Conservation (phyloP, 2,329 filamentous ascomycete genomes). For the Macrophomina phaseolina region DNA sequence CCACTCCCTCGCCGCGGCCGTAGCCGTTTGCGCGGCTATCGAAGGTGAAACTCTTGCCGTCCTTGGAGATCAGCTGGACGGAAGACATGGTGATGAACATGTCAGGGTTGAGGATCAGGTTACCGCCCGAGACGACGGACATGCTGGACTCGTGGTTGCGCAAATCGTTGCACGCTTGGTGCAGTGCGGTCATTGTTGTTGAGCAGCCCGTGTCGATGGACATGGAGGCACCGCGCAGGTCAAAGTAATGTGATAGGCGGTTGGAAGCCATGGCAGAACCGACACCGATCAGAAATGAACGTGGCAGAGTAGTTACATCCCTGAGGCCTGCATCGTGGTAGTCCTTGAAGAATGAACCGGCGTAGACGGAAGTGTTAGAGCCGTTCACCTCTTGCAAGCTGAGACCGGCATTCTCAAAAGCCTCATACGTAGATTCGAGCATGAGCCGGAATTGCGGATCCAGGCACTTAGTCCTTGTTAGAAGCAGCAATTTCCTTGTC, state of each 20-base stretch:
- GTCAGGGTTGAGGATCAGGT: conserved; percentile 35
- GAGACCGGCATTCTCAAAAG: conserved; percentile 46
- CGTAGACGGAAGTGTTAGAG: conserved; percentile 17
- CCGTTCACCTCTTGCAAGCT: conserved; percentile 30
- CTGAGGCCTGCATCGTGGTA: not conserved
- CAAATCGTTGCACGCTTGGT: conserved; percentile 31
- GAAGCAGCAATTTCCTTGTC: too few species aligned
- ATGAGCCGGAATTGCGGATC: conserved; percentile 37
- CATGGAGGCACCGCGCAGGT: conserved; percentile 34
- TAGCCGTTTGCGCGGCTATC: conserved; percentile 54
- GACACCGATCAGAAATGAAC: not conserved
- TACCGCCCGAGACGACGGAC: conserved; percentile 32
- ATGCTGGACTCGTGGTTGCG: conserved; percentile 25
- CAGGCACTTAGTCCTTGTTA: conserved; percentile 33
- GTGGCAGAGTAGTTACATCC: not conserved
- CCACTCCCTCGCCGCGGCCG: conserved; percentile 60
- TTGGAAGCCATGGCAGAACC: conserved; percentile 32
- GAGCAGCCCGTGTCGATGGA: conserved; percentile 45
- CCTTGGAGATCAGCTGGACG: conserved; percentile 41
- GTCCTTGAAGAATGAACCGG: conserved; percentile 31
- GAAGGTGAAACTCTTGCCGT: conserved; percentile 39
- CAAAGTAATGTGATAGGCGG: conserved; percentile 23
- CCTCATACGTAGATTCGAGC: conserved; percentile 42
- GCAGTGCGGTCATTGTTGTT: conserved; percentile 38
- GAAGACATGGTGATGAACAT: conserved; percentile 16